Conservation (phyloP, 2,329 filamentous ascomycete genomes). For the Fusarium piperis region DNA sequence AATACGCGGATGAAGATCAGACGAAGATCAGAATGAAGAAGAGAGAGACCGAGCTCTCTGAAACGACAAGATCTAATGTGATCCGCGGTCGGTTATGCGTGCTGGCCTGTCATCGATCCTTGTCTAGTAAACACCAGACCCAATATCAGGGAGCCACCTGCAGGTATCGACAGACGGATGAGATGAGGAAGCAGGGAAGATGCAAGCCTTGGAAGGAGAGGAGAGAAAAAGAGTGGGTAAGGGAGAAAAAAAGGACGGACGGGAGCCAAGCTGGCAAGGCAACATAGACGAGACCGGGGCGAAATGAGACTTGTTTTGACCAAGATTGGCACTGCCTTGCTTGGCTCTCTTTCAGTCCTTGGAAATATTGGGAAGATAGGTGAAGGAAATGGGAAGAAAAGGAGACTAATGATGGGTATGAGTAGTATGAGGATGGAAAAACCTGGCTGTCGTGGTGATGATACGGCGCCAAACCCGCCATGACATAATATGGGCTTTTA, state of each 20-base stretch:
- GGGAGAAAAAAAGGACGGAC: background rate
- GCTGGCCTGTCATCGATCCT: slow-evolving; percentile 26
- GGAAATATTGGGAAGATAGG: background rate
- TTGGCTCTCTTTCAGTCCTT: slow-evolving; percentile 25
- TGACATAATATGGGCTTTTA: slow-evolving; percentile 31
- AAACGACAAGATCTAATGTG: slow-evolving; percentile 29
- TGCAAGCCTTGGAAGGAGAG: background rate
- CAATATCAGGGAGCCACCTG: slow-evolving; percentile 26
- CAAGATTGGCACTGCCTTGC: slow-evolving; percentile 30
- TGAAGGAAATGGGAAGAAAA: background rate
- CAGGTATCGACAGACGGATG: slow-evolving; percentile 27
- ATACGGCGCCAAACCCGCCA: slow-evolving; percentile 26
- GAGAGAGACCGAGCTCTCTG: background rate
- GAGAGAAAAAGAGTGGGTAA: slow-evolving; percentile 8
- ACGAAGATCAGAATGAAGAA: slow-evolving; percentile 5
- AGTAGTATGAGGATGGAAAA: background rate
- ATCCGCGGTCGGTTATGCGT: slow-evolving; percentile 19
- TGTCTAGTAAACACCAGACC: slow-evolving; percentile 24
- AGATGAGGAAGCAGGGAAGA: slow-evolving; percentile 4
- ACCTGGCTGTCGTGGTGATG: slow-evolving; percentile 19
- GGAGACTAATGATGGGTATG: background rate
- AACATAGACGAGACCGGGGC: slow-evolving; percentile 14
- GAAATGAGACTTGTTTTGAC: slow-evolving; percentile 23
- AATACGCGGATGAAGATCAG: slow-evolving; percentile 2
- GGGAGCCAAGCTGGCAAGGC: background rate